Evolutionary conservation across 768 basidiomycete species (phyloP).

Genomic region (Botryobasidium botryosum): DNA sequence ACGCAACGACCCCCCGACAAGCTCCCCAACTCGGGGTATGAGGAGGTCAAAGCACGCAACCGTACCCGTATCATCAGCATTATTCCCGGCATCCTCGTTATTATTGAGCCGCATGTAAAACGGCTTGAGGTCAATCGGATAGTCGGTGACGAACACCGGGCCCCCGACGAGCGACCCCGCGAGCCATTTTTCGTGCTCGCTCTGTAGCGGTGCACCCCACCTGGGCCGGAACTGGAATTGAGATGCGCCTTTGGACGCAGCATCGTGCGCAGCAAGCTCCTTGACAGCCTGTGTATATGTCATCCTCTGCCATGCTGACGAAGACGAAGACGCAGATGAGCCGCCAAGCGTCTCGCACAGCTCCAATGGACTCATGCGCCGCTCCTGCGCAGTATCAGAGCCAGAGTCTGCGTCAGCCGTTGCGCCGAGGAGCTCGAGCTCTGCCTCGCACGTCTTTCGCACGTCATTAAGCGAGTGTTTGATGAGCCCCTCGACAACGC

Average conservation of each 20-base stretch:
- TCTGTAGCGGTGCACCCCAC: slow-evolving; percentile 61
- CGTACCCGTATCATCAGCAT: slow-evolving; percentile 23
- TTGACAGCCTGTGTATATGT: slow-evolving; percentile 62
- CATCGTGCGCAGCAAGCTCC: slow-evolving; percentile 27
- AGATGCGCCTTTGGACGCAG: slow-evolving; percentile 1
- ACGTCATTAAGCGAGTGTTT: slow-evolving; percentile 23
- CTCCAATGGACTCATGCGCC: slow-evolving; percentile 18
- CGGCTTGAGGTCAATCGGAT: slow-evolving; percentile 69
- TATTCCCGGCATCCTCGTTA: slow-evolving; percentile 14
- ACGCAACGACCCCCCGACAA: slow-evolving; percentile 81
- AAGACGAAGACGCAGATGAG: too few relatives aligned
- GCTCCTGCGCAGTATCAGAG: slow-evolving; percentile 20
- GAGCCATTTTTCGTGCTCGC: slow-evolving; percentile 89
- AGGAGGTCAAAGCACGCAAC: slow-evolving; percentile 95
- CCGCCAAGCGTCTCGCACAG: background rate
- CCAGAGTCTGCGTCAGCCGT: background rate
- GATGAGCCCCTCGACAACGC: slow-evolving; percentile 37
- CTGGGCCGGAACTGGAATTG: slow-evolving; percentile 20
- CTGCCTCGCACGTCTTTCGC: slow-evolving; percentile 9
- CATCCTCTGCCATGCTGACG: slow-evolving; percentile 60
- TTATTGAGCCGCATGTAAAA: slow-evolving; percentile 86
- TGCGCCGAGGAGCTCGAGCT: background rate
- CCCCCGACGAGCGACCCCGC: slow-evolving; percentile 48
- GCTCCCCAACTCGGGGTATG: slow-evolving; percentile 74
- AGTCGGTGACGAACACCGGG: slow-evolving; percentile 85